Evolutionary conservation across 192 early-diverging fungal genomes (phyloP), one percentile per base, ranked within the genome.

Genomic region (Chytriomyces sp.): DNA sequence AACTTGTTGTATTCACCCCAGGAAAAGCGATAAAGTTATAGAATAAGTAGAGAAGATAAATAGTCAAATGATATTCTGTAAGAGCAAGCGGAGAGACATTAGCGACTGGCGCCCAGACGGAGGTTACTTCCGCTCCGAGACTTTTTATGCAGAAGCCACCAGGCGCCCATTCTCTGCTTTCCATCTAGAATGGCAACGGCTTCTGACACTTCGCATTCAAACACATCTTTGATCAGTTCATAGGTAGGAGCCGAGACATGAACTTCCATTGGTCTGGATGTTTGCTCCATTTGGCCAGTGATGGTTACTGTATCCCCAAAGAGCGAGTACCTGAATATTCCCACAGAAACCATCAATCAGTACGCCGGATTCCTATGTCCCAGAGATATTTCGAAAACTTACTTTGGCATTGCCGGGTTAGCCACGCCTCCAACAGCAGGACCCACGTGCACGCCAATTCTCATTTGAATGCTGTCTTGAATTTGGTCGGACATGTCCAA

Each of bases 401-500:
- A 82, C 80, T 83, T 84, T 60, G 85, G 85, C 82, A 83, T 83
- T 20, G 73, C 79, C 49, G 72, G 59, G 65, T 81, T 83, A 13
- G 82, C 85, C 13, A 86, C 83, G 24, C 85, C 85, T 7, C 80
- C 82, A 20, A 86, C 82, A 69, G 77, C 79, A 8, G 82, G 81
- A 45, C 85, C 85, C 23, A 77, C 75, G 76, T 86, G 85, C 45
- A 86, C 73, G 18, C 85, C 85, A 26, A 86, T 84, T n/a, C 85
- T 76, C 70, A 86, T 82, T 16, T 69, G 60, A 43, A 84, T 72
- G 59, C 78, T 67, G 35, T 64, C 68, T 57, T 64, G 48, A 59
- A 83, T 69, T 71, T 86, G 84, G 75, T 86, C 84, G 13, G 77
- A 70, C 84, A 86, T 86, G 64, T 86, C 84, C n/a, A 86, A 61